Conservation (phyloP, 108 stramenopile genomes). For the Pseudonitzschia multiseries region DNA sequence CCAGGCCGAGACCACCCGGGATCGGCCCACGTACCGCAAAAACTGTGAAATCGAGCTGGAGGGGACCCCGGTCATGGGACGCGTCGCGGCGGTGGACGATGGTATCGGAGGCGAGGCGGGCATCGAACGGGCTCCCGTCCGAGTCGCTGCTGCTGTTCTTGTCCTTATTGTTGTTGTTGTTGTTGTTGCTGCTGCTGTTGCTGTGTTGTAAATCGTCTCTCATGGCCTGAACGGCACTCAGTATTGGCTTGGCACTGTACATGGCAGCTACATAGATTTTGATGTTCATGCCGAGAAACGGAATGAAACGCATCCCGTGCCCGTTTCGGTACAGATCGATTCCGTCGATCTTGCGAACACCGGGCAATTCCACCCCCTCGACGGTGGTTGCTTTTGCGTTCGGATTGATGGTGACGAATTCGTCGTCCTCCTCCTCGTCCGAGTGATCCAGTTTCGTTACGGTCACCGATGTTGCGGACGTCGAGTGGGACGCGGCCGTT, state of each 20-base stretch:
- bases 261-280: conserved; percentile 38
- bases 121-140: too few species aligned
- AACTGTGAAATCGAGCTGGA: conserved; percentile 41
- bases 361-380: conserved; percentile 27
- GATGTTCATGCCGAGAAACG: conserved; percentile 31
- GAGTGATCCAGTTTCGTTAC: neutral
- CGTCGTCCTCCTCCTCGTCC: too few species aligned
- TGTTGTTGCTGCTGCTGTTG: neutral
- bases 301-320: conserved; percentile 30
- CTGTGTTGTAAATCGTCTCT: neutral
- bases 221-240: conserved; percentile 23
- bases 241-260: conserved; percentile 21
- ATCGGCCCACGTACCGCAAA: conserved; percentile 27
- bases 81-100: too few species aligned
- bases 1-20: conserved; percentile 32
- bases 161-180: neutral
- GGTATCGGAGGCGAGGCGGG: too few species aligned
- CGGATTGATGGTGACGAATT: neutral
- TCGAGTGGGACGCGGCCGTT: neutral
- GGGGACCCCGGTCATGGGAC: conserved; percentile 19
- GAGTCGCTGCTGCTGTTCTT: neutral
- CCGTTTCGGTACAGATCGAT: conserved; percentile 27
- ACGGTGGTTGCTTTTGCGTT: neutral
- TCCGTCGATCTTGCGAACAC: conserved; percentile 17
- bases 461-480: neutral